Base-by-base conservation (phyloP, 257 asterid species). In the Prunella vulgaris region DNA sequence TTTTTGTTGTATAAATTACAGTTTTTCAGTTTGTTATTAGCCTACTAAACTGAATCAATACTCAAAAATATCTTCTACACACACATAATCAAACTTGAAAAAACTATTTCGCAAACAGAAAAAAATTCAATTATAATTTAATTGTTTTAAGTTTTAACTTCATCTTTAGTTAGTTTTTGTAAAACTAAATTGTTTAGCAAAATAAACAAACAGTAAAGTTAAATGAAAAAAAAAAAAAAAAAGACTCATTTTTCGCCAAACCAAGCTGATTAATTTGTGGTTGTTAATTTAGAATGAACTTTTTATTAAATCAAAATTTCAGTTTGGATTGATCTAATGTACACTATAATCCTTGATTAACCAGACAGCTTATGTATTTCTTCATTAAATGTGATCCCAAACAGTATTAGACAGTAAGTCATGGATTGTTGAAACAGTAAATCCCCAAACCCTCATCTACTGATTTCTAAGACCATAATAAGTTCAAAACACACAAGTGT, bases 321-420 rank as follows among this genome's bases (percentile, higher is more conserved):
- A 14, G 37, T 42, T 44, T 28, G 49, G 35, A 44, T 49, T 42
- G 60, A 28, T 28, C 14, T 13, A 6, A 27, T 22, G 57, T 15
- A 52, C 21, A 46, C 53, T 46, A 46, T 15, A 15, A n/a, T 46
- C 27, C 58, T 44, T n/a, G 12, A 64, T 64, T 64, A 42, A 44
- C 17, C 25, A 64, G 24, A 64, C 14, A 64, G 49, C 59, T 72
- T 48, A 27, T 37, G 51, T 22, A 48, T 64, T 64, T 64, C 42
- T 46, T 27, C 65, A 63, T 53, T 44, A 35, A 37, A 53, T 54
- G 44, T 25, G 59, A 52, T 63, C 13, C 66, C 35, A 40, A 63
- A 53, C 51, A 22, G 51, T 35, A 40, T 12, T 22, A 12, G n/a
- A 40, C 20, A 6, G 22, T 10, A 56, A n/a, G 40, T 37, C 42